phyloP scores from a whole-genome alignment of 2,329 filamentous ascomycete species.

The Geoglossum cookeanum region DNA sequence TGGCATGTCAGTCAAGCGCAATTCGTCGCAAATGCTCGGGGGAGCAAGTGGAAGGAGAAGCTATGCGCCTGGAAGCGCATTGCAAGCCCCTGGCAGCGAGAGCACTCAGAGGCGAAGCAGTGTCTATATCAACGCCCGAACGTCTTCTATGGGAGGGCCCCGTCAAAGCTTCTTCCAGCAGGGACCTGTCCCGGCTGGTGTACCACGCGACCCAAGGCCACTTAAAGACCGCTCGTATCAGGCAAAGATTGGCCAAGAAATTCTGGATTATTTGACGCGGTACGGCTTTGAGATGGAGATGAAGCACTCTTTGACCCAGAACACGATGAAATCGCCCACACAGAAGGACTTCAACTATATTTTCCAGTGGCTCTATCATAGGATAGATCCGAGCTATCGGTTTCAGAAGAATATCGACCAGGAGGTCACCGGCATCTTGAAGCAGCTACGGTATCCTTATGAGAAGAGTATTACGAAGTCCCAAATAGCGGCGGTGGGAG shows the following conservation, averaged over 20 bases:
- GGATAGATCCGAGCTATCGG: conserved; percentile 81
- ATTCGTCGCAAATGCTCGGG: conserved; percentile 51
- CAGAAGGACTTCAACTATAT: conserved; percentile 97
- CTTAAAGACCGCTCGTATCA: conserved; percentile 67
- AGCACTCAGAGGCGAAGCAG: conserved; percentile 55
- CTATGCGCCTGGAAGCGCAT: conserved; percentile 40
- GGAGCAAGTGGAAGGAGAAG: conserved; percentile 46
- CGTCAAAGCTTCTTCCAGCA: conserved; percentile 94
- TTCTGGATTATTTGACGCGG: conserved; percentile 78
- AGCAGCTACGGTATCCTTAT: conserved; percentile 86
- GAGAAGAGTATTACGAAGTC: conserved; percentile 93
- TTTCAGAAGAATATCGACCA: conserved; percentile 92
- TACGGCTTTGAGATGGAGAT: conserved; percentile 97
- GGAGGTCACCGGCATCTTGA: conserved; percentile 80
- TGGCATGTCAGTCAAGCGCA: conserved; percentile 64
- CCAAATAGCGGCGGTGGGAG: conserved; percentile 83
- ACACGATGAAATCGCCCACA: conserved; percentile 81
- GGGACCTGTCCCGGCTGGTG: conserved; percentile 59
- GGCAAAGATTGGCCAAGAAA: conserved; percentile 64
- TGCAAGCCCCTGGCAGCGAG: conserved; percentile 33
- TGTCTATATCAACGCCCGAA: conserved; percentile 46
- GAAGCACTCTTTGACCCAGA: conserved; percentile 82
- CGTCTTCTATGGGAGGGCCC: conserved; percentile 41
- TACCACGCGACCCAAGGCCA: conserved; percentile 71
- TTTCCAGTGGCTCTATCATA: conserved; percentile 94